Base-by-base conservation (phyloP, 2,329 filamentous ascomycete species). In the Calonectria ilicicola region DNA sequence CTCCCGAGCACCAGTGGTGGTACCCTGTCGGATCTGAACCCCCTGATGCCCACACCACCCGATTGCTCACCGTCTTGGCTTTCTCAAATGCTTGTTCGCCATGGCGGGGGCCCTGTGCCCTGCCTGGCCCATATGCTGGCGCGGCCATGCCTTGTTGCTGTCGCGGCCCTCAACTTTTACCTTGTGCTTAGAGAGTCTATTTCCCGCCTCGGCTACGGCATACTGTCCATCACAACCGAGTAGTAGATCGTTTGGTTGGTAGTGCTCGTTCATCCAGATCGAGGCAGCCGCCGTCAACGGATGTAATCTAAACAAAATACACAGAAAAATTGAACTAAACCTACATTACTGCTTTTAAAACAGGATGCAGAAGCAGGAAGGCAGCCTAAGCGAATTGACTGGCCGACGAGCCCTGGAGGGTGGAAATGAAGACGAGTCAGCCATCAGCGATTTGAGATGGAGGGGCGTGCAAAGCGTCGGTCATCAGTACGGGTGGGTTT, bases 361-460 rank as follows among this genome's bases (percentile, higher is more conserved):
- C 62, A 51, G 70, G 66, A 70, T 66, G 51, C 46, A n/a, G 21
- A 60, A 21, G 53, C 58, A 70, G 58, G 40, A 32, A 51, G 44
- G 71, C 32, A 40, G 15, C 21, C 32, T 27, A 60, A n/a, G 46
- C 49, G 62, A 46, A 38, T 58, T 56, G 65, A 72, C 65, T 72
- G 69, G 69, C 58, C 49, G n/a, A 29, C 29, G 44, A 60, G 38
- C 35, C 67, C 47, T 40, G 47, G 49, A 27, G 42, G 44, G 67
- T 73, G 71, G 71, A 73, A 73, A 73, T 73, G 71, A 71, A 49
- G 29, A 58, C 14, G 21, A 56, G 46, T 51, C 29, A 63, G 47
- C 26, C 15, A 21, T 58, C n/a, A 51, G 27, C 32, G 49, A 42
- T 65, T 56, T 35, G 9, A 8, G 23, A 32, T 40, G 53, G 29